Conservation (phyloP, 441 rosid genomes). For the Biscutella laevigata region DNA sequence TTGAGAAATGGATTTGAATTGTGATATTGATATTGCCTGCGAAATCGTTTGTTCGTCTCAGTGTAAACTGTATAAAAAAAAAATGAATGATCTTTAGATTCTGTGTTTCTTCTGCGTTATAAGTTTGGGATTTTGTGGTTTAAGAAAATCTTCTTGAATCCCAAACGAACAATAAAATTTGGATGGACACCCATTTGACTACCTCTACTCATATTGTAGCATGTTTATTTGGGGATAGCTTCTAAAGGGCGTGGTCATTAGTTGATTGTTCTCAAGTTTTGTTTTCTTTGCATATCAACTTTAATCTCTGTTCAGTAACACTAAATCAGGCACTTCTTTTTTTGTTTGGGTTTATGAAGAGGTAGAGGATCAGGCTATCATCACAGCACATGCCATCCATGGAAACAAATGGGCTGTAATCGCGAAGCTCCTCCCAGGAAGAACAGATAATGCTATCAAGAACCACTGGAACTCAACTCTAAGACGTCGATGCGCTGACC, state of each 20-base stretch:
- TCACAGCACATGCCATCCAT: constrained; percentile 50
- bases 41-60: not conserved
- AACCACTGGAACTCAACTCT: constrained; percentile 69
- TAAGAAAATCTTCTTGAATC: not conserved
- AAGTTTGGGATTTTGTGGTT: not conserved
- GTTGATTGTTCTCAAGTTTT: not conserved
- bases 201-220: not conserved
- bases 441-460: constrained; percentile 68
- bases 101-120: too few relatives aligned
- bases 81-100: not conserved
- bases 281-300: not conserved
- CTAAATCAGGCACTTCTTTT: constrained; percentile 6
- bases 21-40: not conserved
- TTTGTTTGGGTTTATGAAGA: constrained; percentile 31
- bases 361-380: constrained; percentile 63
- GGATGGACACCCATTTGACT: not conserved
- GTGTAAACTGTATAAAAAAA: not conserved
- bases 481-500: constrained; percentile 38
- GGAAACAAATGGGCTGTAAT: constrained; percentile 71
- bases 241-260: not conserved
- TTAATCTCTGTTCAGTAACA: constrained; percentile 6
- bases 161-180: not conserved
- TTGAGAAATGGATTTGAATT: constrained; percentile 5
- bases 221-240: not conserved
- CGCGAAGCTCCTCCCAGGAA: constrained; percentile 53